A percentile compares a stretch with the other conserved stretches of the same genome.
Conservation (phyloP, 2,329 filamentous ascomycete genomes). For the Berkeleyomyces rouxiae region DNA sequence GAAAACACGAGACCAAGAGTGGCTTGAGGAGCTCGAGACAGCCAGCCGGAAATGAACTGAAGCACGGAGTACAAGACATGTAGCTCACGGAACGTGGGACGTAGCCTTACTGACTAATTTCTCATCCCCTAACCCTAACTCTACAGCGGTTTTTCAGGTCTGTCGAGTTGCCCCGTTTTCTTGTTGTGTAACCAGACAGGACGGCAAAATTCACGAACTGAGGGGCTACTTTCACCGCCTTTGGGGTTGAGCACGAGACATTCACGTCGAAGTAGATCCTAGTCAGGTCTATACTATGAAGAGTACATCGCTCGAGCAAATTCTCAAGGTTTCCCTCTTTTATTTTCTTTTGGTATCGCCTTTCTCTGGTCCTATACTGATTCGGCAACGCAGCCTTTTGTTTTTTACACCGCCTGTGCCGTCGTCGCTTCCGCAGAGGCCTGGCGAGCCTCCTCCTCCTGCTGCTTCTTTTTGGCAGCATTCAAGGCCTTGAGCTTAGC, state of each 20-base stretch:
- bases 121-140: not conserved
- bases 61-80: not conserved
- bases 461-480: slow-evolving; percentile 23
- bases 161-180: not conserved
- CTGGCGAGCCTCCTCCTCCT: not conserved
- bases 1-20: not conserved
- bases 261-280: not conserved
- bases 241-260: not conserved
- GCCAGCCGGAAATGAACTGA: not conserved
- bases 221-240: not conserved
- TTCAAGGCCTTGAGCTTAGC: slow-evolving; percentile 61
- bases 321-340: no score
- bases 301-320: no score
- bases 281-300: no score
- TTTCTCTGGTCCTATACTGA: no score
- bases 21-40: not conserved
- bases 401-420: not conserved
- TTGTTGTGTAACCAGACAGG: not conserved
- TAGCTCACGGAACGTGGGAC: not conserved
- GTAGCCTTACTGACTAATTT: not conserved
- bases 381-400: no score
- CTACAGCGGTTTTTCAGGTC: not conserved
- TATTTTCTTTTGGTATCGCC: no score
- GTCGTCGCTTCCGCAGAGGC: not conserved
- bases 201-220: not conserved